Evolutionary conservation across 768 basidiomycete species (phyloP).

Genomic region (Suillus weaverae): DNA sequence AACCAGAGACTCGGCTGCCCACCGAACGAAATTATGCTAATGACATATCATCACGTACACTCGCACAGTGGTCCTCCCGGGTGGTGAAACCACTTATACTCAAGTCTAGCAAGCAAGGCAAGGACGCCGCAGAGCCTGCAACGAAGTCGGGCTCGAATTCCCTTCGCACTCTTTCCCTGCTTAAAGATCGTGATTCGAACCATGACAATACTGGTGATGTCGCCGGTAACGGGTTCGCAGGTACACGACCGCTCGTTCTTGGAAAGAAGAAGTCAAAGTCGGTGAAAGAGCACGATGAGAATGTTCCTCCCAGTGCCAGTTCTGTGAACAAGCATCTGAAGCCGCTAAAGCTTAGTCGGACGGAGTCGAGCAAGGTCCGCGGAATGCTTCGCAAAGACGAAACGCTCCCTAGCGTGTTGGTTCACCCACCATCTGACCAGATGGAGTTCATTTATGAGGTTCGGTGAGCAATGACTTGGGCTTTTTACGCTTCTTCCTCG

Average conservation of each 20-base stretch:
- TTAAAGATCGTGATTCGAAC: slow-evolving; percentile 57
- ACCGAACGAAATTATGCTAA: slow-evolving; percentile 9
- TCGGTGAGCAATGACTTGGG: slow-evolving; percentile 25
- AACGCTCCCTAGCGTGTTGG: slow-evolving; percentile 58
- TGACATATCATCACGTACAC: slow-evolving; percentile 27
- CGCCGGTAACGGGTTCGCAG: slow-evolving; percentile 13
- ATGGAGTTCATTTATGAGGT: slow-evolving; percentile 45
- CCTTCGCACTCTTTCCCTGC: slow-evolving; percentile 61
- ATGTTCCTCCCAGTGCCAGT: slow-evolving; percentile 32
- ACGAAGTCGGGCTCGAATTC: slow-evolving; percentile 41
- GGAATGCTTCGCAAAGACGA: slow-evolving; percentile 56
- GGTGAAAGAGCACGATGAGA: slow-evolving; percentile 34
- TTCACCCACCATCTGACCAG: slow-evolving; percentile 61
- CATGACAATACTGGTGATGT: slow-evolving; percentile 22
- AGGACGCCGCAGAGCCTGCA: slow-evolving; percentile 20
- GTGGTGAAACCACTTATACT: slow-evolving; percentile 54
- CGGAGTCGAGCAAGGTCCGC: slow-evolving; percentile 63
- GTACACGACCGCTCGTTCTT: slow-evolving; percentile 56
- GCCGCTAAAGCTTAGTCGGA: slow-evolving; percentile 59
- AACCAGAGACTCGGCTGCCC: not conserved
- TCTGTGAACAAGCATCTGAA: slow-evolving; percentile 51
- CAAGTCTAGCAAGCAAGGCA: slow-evolving; percentile 51
- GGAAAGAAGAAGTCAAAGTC: slow-evolving; percentile 52
- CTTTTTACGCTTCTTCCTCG: not conserved
- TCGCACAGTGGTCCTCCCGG: slow-evolving; percentile 50